Evolutionary conservation across 73 alveolate genomes (phyloP).

Genomic region (Tetrahymena borealis): DNA sequence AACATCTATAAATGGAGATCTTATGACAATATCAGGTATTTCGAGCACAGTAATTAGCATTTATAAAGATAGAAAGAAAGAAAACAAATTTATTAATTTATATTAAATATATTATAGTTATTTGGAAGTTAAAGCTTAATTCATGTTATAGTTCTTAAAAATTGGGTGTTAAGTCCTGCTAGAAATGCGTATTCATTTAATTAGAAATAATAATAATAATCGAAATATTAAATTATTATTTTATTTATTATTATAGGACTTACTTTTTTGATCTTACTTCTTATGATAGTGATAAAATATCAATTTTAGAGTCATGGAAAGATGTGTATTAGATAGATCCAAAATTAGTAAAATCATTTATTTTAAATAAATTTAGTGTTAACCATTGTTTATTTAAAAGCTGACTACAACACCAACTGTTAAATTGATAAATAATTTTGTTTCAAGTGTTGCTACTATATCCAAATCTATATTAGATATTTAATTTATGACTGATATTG

Average conservation of each 20-base stretch:
- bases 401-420: background rate
- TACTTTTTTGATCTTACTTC: conserved; percentile 27
- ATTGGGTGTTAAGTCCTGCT: conserved; percentile 1
- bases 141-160: background rate
- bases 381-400: background rate
- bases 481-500: conserved; percentile 1
- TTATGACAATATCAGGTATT: background rate
- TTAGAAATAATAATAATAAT: background rate
- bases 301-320: conserved; percentile 16
- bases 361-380: background rate
- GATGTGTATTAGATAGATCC: conserved; percentile 12
- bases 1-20: background rate
- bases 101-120: background rate
- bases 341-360: background rate
- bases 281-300: conserved; percentile 2
- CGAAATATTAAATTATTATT: background rate
- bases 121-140: background rate
- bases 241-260: conserved; percentile 8
- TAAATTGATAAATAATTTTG: conserved; percentile 3
- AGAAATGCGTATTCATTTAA: conserved; percentile 11
- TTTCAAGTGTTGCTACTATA: background rate
- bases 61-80: background rate
- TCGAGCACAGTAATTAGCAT: background rate
- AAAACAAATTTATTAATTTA: background rate
- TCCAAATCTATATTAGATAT: conserved; percentile 16